phyloP scores from a whole-genome alignment of 2,329 filamentous ascomycete species.

The Alternaria rosae region DNA sequence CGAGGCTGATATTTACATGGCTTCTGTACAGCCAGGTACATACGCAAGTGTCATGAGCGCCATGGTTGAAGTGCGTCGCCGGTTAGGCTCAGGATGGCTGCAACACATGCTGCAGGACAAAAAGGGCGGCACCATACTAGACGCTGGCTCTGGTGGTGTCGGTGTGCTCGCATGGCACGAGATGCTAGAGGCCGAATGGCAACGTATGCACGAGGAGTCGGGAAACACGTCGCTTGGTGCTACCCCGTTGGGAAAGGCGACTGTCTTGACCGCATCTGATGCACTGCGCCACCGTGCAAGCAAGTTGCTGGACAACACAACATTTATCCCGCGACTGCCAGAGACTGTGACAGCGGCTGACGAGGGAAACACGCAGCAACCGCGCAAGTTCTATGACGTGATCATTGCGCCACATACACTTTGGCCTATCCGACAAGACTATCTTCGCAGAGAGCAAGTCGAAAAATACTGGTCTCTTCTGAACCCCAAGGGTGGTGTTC shows the following conservation, averaged over 20 bases:
- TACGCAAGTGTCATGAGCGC: slow-evolving; percentile 73
- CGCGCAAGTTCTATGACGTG: slow-evolving; percentile 82
- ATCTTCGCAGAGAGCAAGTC: slow-evolving; percentile 77
- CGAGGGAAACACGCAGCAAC: slow-evolving; percentile 43
- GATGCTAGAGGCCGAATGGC: slow-evolving; percentile 82
- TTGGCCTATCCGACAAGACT: slow-evolving; percentile 77
- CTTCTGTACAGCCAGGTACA: slow-evolving; percentile 72
- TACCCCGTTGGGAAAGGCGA: slow-evolving; percentile 73
- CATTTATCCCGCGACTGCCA: slow-evolving; percentile 89
- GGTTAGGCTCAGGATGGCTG: slow-evolving; percentile 75
- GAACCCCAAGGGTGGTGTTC: slow-evolving; percentile 81
- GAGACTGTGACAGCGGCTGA: slow-evolving; percentile 76
- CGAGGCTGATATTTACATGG: slow-evolving; percentile 76
- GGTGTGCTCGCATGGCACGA: slow-evolving; percentile 79
- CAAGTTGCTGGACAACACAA: slow-evolving; percentile 82
- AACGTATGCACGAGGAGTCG: slow-evolving; percentile 63
- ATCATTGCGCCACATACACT: slow-evolving; percentile 89
- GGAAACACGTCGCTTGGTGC: slow-evolving; percentile 31
- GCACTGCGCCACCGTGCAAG: slow-evolving; percentile 78
- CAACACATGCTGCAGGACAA: slow-evolving; percentile 68
- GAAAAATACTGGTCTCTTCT: slow-evolving; percentile 91
- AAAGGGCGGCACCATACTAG: slow-evolving; percentile 70
- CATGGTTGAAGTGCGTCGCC: slow-evolving; percentile 75
- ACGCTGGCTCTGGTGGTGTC: slow-evolving; percentile 77
- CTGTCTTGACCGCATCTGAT: slow-evolving; percentile 80